Conservation (phyloP, 2,329 filamentous ascomycete genomes). For the Cryphonectria parasitica region DNA sequence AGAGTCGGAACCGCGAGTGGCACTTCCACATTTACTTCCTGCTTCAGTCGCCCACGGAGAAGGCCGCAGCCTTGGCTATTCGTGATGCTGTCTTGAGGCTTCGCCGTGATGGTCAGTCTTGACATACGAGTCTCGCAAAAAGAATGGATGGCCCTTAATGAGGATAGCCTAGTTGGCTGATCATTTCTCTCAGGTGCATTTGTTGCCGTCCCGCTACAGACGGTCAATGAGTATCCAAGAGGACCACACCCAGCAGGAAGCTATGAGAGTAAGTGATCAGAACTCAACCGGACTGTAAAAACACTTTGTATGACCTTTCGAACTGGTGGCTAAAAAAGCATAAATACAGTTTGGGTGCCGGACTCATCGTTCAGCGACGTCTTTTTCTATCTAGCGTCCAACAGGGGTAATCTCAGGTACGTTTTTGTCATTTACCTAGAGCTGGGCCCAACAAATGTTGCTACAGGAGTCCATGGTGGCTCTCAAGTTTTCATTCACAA, state of each 20-base stretch:
- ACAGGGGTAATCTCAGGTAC: conserved; percentile 38
- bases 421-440: conserved; percentile 4
- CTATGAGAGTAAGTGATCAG: conserved; percentile 38
- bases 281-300: neutral
- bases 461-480: neutral
- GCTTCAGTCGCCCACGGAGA: conserved; percentile 38
- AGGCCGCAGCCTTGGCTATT: conserved; percentile 39
- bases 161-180: too few relatives aligned
- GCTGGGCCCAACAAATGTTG: too few relatives aligned
- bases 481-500: neutral
- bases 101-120: conserved; percentile 37
- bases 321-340: neutral
- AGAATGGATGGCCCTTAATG: neutral
- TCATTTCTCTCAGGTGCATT: conserved; percentile 35
- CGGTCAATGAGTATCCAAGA: conserved; percentile 40
- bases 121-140: neutral
- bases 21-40: conserved; percentile 43
- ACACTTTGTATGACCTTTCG: neutral
- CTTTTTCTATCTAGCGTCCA: conserved; percentile 40
- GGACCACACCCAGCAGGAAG: conserved; percentile 42
- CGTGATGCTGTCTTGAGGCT: conserved; percentile 40
- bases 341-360: conserved; percentile 38
- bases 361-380: conserved; percentile 42
- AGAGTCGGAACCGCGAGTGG: conserved; percentile 38
- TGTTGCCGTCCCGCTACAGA: conserved; percentile 39